phyloP scores from a whole-genome alignment of 1,284 basidiomycete species.

The Cryptococcus sp. region DNA sequence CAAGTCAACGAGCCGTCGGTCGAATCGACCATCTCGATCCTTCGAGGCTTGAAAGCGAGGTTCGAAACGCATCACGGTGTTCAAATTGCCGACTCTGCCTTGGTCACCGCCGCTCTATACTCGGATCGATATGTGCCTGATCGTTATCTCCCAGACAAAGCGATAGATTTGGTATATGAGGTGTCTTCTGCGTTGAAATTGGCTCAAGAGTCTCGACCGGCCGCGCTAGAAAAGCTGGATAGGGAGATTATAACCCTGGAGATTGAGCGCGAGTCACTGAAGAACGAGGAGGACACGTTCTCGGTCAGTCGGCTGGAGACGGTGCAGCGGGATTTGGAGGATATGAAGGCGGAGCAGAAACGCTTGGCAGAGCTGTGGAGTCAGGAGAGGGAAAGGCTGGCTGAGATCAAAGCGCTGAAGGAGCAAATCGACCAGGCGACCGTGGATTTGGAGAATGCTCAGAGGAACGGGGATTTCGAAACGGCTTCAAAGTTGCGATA shows the following conservation, averaged over 20 bases:
- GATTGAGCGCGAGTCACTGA: constrained; percentile 84
- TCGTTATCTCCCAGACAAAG: constrained; percentile 82
- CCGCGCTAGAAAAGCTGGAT: constrained; percentile 75
- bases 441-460: constrained; percentile 78
- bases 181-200: constrained; percentile 81
- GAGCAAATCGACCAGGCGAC: constrained; percentile 72
- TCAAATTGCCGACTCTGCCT: constrained; percentile 76
- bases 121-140: constrained; percentile 77
- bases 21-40: constrained; percentile 78
- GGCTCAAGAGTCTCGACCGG: constrained; percentile 85
- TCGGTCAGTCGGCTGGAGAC: constrained; percentile 64
- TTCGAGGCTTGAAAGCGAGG: constrained; percentile 74
- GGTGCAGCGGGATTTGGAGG: constrained; percentile 60
- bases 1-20: constrained; percentile 81
- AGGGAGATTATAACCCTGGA: constrained; percentile 78
- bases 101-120: constrained; percentile 80
- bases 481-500: constrained; percentile 74
- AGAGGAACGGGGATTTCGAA: constrained; percentile 77
- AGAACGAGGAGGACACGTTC: constrained; percentile 79
- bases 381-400: constrained; percentile 66
- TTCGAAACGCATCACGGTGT: constrained; percentile 90
- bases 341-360: constrained; percentile 59
- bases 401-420: constrained; percentile 72
- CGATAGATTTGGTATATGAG: constrained; percentile 79
- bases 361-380: constrained; percentile 67